Conservation (phyloP, 1,139 yeast genomes). For the Arxiozyma heterogenica region DNA sequence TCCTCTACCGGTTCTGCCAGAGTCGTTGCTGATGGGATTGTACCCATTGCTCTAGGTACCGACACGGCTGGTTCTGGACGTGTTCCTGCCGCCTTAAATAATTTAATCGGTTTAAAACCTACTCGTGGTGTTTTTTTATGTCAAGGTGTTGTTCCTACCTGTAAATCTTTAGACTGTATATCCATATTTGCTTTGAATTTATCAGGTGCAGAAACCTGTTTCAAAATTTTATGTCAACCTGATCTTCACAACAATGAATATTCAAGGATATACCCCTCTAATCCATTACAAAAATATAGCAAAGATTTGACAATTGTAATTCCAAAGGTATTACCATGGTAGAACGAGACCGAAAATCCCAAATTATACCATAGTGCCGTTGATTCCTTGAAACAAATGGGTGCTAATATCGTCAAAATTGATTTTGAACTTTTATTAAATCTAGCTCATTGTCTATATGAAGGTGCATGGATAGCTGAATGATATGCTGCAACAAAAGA, state of each 20-base stretch:
- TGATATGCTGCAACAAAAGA: conserved; percentile 76
- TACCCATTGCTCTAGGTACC: conserved; percentile 83
- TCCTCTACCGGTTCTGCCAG: conserved; percentile 94
- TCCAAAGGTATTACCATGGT: conserved; percentile 69
- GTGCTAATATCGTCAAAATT: conserved; percentile 50
- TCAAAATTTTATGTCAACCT: conserved; percentile 58
- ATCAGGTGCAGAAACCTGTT: conserved; percentile 72
- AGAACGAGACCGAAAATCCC: conserved; percentile 71
- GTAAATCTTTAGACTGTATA: conserved; percentile 88
- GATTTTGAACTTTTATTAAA: conserved; percentile 70
- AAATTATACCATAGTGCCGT: conserved; percentile 56
- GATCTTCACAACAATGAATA: conserved; percentile 72
- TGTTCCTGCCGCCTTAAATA: conserved; percentile 95
- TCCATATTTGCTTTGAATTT: conserved; percentile 72
- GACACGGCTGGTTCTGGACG: conserved; percentile 99
- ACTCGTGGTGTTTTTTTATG: conserved; percentile 81
- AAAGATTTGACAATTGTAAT: conserved; percentile 60
- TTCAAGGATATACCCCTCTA: conserved; percentile 62
- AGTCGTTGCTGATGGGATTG: conserved; percentile 80
- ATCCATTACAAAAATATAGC: conserved; percentile 53
- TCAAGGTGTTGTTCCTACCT: conserved; percentile 92
- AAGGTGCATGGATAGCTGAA: conserved; percentile 99
- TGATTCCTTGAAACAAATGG: conserved; percentile 41
- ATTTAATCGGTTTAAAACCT: conserved; percentile 85
- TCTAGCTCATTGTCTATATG: conserved; percentile 83